Percentiles rank a stretch among this genome's conserved stretches.
Conservation (phyloP, 768 basidiomycete species). For the Boletus eberwhitei region DNA sequence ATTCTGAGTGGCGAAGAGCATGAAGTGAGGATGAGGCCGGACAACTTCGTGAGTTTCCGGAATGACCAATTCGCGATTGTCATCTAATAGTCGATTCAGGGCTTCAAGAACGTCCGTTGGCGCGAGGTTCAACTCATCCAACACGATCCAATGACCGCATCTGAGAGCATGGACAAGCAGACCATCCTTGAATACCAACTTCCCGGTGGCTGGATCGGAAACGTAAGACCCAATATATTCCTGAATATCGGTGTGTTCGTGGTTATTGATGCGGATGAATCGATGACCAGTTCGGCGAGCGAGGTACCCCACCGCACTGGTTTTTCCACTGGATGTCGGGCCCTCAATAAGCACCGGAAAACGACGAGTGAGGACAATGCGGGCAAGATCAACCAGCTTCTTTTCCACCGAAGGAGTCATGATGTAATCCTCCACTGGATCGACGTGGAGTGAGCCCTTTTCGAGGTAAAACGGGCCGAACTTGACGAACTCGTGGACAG, state of each 20-base stretch:
- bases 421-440: slow-evolving; percentile 78
- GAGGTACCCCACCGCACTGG: slow-evolving; percentile 93
- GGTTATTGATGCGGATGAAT: slow-evolving; percentile 98
- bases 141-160: slow-evolving; percentile 93
- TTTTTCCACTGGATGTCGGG: slow-evolving; percentile 97
- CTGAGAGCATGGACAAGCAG: slow-evolving; percentile 89
- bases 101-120: slow-evolving; percentile 98
- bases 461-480: slow-evolving; percentile 91
- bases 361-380: slow-evolving; percentile 81
- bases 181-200: slow-evolving; percentile 92
- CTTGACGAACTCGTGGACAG: slow-evolving; percentile 62
- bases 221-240: slow-evolving; percentile 97
- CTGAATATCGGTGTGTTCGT: slow-evolving; percentile 99
- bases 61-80: slow-evolving; percentile 93
- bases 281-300: slow-evolving; percentile 90
- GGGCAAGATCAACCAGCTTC: slow-evolving; percentile 92
- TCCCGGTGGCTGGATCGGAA: slow-evolving; percentile 89
- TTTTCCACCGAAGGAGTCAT: slow-evolving; percentile 92
- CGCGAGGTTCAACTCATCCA: slow-evolving; percentile 96
- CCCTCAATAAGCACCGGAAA: slow-evolving; percentile 98
- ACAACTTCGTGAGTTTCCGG: slow-evolving; percentile 96
- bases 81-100: slow-evolving; percentile 92
- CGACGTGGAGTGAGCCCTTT: slow-evolving; percentile 64
- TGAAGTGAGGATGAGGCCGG: slow-evolving; percentile 90
- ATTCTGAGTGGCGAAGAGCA: slow-evolving; percentile 98